Evolutionary conservation across 495 filamentous ascomycete species (phyloP).

Genomic region (Penicillium samsonianum): DNA sequence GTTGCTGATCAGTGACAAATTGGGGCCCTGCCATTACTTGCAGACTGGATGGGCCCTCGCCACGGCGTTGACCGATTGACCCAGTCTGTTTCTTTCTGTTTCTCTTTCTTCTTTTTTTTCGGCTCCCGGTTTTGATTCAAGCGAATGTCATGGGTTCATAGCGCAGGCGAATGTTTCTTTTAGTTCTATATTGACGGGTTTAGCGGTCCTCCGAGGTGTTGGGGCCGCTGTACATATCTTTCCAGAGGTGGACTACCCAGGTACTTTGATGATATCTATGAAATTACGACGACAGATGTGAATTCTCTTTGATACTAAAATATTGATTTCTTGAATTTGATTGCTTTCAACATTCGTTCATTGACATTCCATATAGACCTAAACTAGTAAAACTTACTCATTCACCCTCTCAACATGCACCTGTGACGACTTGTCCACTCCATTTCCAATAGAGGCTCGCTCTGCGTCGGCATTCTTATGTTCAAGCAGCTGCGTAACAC

Average conservation of each 20-base stretch:
- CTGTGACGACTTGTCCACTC: slow-evolving; percentile 15
- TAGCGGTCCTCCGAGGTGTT: not conserved
- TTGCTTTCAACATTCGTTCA: not conserved
- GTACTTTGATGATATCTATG: slow-evolving; percentile 21
- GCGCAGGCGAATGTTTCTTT: slow-evolving; percentile 17
- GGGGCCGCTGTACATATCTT: slow-evolving; percentile 16
- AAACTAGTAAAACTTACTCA: not conserved
- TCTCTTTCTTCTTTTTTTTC: slow-evolving; percentile 2
- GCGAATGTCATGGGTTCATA: slow-evolving; percentile 16
- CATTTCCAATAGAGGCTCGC: slow-evolving; percentile 7
- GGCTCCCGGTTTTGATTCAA: not conserved
- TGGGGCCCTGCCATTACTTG: not conserved
- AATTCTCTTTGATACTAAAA: slow-evolving; percentile 5
- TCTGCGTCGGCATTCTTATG: slow-evolving; percentile 27
- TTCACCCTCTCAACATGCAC: slow-evolving; percentile 16
- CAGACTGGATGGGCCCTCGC: not conserved
- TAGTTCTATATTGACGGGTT: slow-evolving; percentile 7
- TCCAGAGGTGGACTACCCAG: not conserved
- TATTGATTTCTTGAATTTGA: not conserved
- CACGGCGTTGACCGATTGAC: not conserved
- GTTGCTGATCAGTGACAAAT: not conserved
- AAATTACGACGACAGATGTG: slow-evolving; percentile 24
- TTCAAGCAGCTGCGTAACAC: slow-evolving; percentile 36
- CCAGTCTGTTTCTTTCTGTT: not conserved
- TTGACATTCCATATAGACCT: slow-evolving; percentile 1